Percentiles rank a stretch among this genome's conserved stretches.
Conservation (phyloP, 176 grass and related monocot genomes). For the Aegilops bicornis region DNA sequence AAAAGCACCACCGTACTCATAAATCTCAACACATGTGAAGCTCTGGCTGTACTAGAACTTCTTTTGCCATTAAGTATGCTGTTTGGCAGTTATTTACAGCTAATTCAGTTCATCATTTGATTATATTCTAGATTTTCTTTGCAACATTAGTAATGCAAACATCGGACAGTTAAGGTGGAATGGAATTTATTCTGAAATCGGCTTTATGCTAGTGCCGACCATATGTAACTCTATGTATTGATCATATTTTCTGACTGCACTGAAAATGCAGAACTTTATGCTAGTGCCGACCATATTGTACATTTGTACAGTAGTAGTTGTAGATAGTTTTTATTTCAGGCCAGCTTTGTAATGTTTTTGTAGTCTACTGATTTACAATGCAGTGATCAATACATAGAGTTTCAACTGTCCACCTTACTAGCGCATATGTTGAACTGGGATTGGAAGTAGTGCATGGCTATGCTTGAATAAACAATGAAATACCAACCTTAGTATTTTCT, state of each 20-base stretch:
- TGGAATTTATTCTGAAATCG: neutral
- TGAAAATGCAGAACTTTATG: constrained; percentile 7
- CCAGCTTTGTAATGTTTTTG: neutral
- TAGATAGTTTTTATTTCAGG: neutral
- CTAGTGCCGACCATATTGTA: neutral
- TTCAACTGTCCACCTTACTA: neutral
- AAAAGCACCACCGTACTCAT: constrained; percentile 46
- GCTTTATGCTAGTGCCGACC: too few relatives aligned
- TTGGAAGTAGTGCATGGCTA: neutral
- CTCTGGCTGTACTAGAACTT: constrained; percentile 14
- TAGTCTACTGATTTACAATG: neutral
- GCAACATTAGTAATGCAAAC: neutral
- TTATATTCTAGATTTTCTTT: constrained; percentile 4
- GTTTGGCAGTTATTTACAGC: neutral
- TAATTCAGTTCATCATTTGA: neutral
- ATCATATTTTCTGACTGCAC: neutral
- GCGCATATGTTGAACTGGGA: neutral
- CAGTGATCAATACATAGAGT: neutral
- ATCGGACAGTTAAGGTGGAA: neutral
- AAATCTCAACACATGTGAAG: constrained; percentile 31
- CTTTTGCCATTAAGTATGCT: constrained; percentile 73
- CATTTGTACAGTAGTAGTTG: neutral
- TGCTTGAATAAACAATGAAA: constrained; percentile 8
- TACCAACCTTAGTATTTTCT: neutral
- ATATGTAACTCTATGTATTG: neutral